phyloP scores from a whole-genome alignment of 1,284 basidiomycete species.

The Ustilago cynodontis region DNA sequence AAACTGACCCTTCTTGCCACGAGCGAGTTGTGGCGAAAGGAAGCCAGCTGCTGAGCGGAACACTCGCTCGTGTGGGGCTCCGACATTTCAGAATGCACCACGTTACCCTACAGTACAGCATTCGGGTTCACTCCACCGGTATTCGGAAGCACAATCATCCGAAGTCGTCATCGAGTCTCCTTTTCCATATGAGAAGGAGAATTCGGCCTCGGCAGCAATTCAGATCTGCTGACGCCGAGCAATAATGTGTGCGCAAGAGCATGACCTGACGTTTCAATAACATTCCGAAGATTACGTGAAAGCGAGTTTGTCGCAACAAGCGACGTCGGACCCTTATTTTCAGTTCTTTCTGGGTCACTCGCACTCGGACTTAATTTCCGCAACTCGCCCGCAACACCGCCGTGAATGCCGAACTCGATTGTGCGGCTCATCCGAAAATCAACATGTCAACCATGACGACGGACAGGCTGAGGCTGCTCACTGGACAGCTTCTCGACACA shows the following conservation, averaged over 20 bases:
- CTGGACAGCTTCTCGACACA: too few species aligned
- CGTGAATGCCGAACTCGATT: conserved; percentile 1
- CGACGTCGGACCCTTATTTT: background rate
- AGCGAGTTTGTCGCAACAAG: conserved; percentile 11
- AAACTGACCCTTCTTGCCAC: too few species aligned
- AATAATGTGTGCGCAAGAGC: background rate
- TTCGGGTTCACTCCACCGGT: too few species aligned
- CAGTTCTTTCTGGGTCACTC: too few species aligned
- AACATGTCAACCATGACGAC: background rate
- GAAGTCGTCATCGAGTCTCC: background rate
- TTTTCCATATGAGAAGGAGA: too few species aligned
- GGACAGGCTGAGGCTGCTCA: too few species aligned
- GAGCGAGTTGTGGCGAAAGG: too few species aligned
- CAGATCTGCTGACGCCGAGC: background rate
- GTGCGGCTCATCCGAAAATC: background rate
- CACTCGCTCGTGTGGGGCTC: background rate
- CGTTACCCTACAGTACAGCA: too few species aligned
- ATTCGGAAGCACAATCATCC: background rate
- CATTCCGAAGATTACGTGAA: conserved; percentile 12
- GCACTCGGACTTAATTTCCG: background rate
- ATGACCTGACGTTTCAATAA: background rate
- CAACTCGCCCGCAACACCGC: conserved; percentile 2
- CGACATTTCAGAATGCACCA: too few species aligned
- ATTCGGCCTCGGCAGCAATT: too few species aligned
- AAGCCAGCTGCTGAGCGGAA: too few species aligned